Base-by-base conservation (phyloP, 2,329 filamentous ascomycete genomes). In the Tympanopsis confertula region DNA sequence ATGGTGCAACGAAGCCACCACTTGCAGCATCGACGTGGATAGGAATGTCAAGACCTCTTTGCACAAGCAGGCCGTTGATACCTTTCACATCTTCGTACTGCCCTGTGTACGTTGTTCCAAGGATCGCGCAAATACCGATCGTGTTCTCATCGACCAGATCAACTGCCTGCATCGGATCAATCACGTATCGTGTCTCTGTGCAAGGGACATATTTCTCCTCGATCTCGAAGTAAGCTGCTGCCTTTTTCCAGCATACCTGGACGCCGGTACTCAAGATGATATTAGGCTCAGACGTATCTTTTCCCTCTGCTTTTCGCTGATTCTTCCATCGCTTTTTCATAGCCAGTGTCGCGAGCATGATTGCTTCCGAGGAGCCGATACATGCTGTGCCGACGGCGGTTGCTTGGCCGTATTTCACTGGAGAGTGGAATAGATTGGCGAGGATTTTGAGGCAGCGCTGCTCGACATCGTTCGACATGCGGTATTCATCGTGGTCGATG, bases 251-350 rank as follows among this genome's bases (percentile, higher is more conserved):
- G 69, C 87, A 94, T 30, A 95, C 89, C 63, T 96, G 89, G 2
- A 95, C 89, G 22, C 89, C 88, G 19, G 85, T 86, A 50, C 85
- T 93, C 89, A 96, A 95, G 67, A 96, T 66, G 44, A 96, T 81
- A 62, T 96, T 96, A 39, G 89, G 89, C 12, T 18, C 7, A 44
- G 87, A 84, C 42, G 59, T 74, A 39, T 86, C 74, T 65, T 93
- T 91, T 43, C 87, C 88, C 49, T 76, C 84, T 4, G 83, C 86
- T 56, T 82, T 74, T 49, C 86, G 80, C 63, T 79, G 80, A 59
- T 91, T 88, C 66, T 85, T 80, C 89, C 89, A 96, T 50, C 82
- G 77, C 65, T 81, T 87, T 74, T 95, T 95, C 87, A 95, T 94
- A 49, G 88, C 88, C 26, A 95, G 66, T 2, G 86, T 82, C 32